These are phyloP conservation scores for Nyctanthes arbortristis DNA, from an alignment of 257 asterid genomes.

Conservation along the genomic window DNA sequence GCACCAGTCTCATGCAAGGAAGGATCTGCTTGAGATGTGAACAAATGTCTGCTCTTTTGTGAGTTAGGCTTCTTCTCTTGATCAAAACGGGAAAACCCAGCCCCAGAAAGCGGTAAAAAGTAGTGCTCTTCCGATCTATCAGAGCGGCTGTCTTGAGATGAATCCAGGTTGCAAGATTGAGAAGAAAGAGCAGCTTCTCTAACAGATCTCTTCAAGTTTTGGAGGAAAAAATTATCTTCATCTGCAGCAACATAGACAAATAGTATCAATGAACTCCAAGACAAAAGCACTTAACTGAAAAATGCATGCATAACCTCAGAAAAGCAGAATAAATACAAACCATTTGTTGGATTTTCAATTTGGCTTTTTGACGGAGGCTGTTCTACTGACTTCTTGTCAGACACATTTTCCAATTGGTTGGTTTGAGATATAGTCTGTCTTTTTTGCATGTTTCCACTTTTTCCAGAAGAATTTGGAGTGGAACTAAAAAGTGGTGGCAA, in stretches of 20 bases:
- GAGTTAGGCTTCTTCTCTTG: conserved; percentile 57
- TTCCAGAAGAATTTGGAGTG: conserved; percentile 82
- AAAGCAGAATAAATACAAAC: conserved; percentile 40
- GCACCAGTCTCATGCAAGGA: conserved; percentile 50
- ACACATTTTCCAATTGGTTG: conserved; percentile 48
- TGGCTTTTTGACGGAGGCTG: conserved; percentile 46
- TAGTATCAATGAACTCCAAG: conserved; percentile 5
- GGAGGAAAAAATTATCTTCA: conserved; percentile 63
- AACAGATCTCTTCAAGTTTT: conserved; percentile 87
- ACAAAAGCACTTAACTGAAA: conserved; percentile 2
- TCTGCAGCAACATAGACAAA: conserved; percentile 50
- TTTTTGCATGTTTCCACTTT: conserved; percentile 75
- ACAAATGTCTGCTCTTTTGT: conserved; percentile 49
- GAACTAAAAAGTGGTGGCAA: conserved; percentile 95
- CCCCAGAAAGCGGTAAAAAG: conserved; percentile 77
- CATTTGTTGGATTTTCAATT: conserved; percentile 53
- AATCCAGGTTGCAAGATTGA: conserved; percentile 54
- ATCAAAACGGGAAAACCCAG: conserved; percentile 60
- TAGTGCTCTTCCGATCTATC: conserved; percentile 87
- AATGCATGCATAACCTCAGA: conserved; percentile 17
- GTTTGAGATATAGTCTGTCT: conserved; percentile 56
- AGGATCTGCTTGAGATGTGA: conserved; percentile 64
- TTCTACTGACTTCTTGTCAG: conserved; percentile 54
- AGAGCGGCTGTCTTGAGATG: conserved; percentile 81
- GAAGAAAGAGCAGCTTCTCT: conserved; percentile 91